Base-by-base conservation (phyloP, 805 yeast species). In the Myxozyma neglecta region DNA sequence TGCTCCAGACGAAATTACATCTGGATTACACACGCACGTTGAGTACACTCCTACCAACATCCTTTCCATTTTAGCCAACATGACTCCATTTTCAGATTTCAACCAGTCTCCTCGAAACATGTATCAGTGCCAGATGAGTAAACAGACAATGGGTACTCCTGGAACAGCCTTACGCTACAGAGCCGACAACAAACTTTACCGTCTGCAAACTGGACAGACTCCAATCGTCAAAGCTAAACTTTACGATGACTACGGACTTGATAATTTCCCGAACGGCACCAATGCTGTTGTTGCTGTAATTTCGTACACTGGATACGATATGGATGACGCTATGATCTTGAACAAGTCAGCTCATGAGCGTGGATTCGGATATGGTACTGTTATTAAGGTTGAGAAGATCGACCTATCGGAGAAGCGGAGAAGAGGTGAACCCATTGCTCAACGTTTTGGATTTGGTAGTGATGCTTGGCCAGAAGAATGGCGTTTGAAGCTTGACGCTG, bases 101-200 rank as follows among this genome's bases (percentile, higher is more conserved):
- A 94, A 94, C 77, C 99, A 94, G 80, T 92, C 97, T 34, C 99
- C 99, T 72, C 89, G 99, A 85, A 94, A 94, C 76, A 94, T 94
- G 98, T 94, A 94, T 76, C 99, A 94, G 80, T 94, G 99, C 79
- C 99, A 94, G 82, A 94, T 94, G 99, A 98, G 97, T 85, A 94
- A 94, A 79, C 99, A 94, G 80, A 93, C 99, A 20, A 94, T 94
- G 99, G 99, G 99, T 77, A 94, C 99, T 4, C 99, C 99, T 8
- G 98, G 98, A 78, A 97, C 94, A 66, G 98, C 96, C 0, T 80
- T 93, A 57, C 83, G 80, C 49, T 96, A 91, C 75, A 84, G 99
- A 76, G 88, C 97, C 0, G 99, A 94, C 76, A 94, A 94, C 79
- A 94, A 93, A 75, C 79, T 94, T 63, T 94, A 94, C 77, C 86